These are phyloP conservation scores for Dionaea muscipula DNA, from an alignment of 179 eudicot species.

Conservation along the genomic window DNA sequence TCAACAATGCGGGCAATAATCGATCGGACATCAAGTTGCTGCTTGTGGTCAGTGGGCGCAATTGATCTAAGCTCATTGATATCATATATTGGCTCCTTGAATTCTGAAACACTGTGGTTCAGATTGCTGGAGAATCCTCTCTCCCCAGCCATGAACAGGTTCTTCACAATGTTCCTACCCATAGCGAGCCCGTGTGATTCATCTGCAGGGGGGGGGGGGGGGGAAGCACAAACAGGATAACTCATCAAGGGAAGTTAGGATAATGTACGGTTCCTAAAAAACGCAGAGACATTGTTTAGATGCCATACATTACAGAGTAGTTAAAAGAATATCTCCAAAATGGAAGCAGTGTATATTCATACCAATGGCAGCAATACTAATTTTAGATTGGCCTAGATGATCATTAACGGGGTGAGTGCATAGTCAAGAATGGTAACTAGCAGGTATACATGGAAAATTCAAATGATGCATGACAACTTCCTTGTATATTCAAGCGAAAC, in stretches of 20 bases:
- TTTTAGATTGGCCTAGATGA: too few relatives aligned
- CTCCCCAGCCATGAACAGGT: conserved; percentile 72
- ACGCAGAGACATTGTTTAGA: too few relatives aligned
- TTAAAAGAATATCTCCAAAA: too few relatives aligned
- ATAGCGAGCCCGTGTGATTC: conserved; percentile 86
- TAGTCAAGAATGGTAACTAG: too few relatives aligned
- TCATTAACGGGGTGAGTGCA: too few relatives aligned
- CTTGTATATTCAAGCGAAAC: too few relatives aligned
- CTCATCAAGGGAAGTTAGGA: not conserved
- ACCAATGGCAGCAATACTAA: too few relatives aligned
- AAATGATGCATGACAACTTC: too few relatives aligned
- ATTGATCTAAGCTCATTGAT: conserved; percentile 71
- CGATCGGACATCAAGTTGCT: conserved; percentile 80
- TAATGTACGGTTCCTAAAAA: too few relatives aligned
- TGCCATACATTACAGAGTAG: too few relatives aligned
- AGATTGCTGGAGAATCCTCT: conserved; percentile 21
- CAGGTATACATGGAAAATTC: too few relatives aligned
- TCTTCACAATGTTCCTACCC: conserved; percentile 84
- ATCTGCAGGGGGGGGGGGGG: conserved; percentile 49
- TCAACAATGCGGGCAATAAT: conserved; percentile 88
- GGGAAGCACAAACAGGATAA: conserved; percentile 9
- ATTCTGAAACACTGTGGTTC: conserved; percentile 25
- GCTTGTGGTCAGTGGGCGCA: conserved; percentile 89
- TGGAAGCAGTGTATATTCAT: too few relatives aligned
- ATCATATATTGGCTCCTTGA: conserved; percentile 75